Conservation (phyloP, 371 early-diverging fungal genomes). For the Mortierella sp. region DNA sequence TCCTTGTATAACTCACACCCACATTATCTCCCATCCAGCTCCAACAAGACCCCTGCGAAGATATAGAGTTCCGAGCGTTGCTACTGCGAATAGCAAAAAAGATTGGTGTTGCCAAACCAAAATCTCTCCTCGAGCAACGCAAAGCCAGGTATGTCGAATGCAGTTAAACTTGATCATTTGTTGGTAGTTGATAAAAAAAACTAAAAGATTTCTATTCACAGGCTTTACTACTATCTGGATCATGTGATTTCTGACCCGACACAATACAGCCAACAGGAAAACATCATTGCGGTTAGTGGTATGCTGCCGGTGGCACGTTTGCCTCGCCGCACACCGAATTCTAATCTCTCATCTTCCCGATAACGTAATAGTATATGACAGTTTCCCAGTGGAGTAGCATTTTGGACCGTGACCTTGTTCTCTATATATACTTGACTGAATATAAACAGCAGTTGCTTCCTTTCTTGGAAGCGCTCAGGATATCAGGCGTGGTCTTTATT, state of each 20-base stretch:
- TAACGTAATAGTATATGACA: constrained; percentile 27
- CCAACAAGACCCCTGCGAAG: constrained; percentile 16
- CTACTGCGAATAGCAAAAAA: constrained; percentile 26
- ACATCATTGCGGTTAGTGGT: constrained; percentile 16
- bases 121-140: constrained; percentile 18
- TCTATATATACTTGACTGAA: constrained; percentile 21
- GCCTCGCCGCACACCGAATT: neutral
- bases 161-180: too few species aligned
- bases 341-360: neutral
- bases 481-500: neutral
- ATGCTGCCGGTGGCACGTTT: neutral
- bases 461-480: constrained; percentile 24
- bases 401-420: constrained; percentile 21
- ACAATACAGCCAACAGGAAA: constrained; percentile 14
- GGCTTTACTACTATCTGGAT: constrained; percentile 33
- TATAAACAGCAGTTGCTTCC: constrained; percentile 16
- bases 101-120: constrained; percentile 6
- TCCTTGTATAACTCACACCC: neutral
- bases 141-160: constrained; percentile 20
- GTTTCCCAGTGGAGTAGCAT: constrained; percentile 13
- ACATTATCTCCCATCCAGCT: constrained; percentile 12
- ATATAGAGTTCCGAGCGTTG: constrained; percentile 30
- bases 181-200: neutral
- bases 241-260: constrained; percentile 20
- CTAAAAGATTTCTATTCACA: constrained; percentile 5